These are phyloP conservation scores for Allium sativum DNA, from an alignment of 106 monocot species.

Conservation along the genomic window DNA sequence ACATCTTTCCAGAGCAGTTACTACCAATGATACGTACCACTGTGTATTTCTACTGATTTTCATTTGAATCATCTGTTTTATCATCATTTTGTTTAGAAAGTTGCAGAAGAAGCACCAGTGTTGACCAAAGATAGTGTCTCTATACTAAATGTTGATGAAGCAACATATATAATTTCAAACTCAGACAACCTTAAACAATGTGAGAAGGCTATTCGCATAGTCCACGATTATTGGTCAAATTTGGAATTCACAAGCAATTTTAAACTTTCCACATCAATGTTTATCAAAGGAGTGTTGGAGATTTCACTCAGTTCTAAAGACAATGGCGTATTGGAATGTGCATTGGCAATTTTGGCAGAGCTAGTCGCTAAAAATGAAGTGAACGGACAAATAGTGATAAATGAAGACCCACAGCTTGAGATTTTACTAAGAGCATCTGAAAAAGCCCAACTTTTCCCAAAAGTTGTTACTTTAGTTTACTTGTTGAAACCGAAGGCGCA, in stretches of 20 bases:
- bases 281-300: slow-evolving; percentile 60
- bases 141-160: slow-evolving; percentile 8
- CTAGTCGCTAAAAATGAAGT: slow-evolving; percentile 45
- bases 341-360: slow-evolving; percentile 52
- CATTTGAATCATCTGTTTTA: too few relatives aligned
- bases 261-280: slow-evolving; percentile 38
- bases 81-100: too few relatives aligned
- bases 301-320: slow-evolving; percentile 63
- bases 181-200: slow-evolving; percentile 54
- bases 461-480: slow-evolving; percentile 48
- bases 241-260: slow-evolving; percentile 27
- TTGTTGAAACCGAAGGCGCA: slow-evolving; percentile 69
- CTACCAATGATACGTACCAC: too few relatives aligned
- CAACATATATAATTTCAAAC: slow-evolving; percentile 48
- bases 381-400: slow-evolving; percentile 49
- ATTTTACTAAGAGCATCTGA: slow-evolving; percentile 53
- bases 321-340: slow-evolving; percentile 42
- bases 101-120: too few relatives aligned
- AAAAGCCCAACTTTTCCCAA: slow-evolving; percentile 38
- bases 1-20: not conserved
- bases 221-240: slow-evolving; percentile 46
- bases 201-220: slow-evolving; percentile 41
- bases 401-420: slow-evolving; percentile 70
- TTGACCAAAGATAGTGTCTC: not conserved
- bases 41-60: too few relatives aligned